Evolutionary conservation across 2,329 filamentous ascomycete genomes (phyloP).

Genomic region (Colletotrichum chrysophilum): DNA sequence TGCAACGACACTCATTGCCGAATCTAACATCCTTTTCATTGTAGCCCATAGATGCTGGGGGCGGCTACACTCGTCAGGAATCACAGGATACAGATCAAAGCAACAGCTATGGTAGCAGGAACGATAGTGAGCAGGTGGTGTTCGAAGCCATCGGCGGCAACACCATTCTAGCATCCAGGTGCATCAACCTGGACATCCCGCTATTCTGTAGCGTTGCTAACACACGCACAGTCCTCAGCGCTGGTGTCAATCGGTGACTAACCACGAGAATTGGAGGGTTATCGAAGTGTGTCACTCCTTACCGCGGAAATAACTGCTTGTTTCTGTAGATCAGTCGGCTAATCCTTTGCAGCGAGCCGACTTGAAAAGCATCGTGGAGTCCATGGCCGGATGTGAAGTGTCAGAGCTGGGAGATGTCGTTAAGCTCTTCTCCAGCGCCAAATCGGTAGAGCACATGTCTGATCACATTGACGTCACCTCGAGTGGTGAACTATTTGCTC

Average conservation of each 20-base stretch:
- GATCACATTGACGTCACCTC: background rate
- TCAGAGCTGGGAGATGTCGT: background rate
- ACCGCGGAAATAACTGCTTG: background rate
- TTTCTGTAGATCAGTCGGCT: background rate
- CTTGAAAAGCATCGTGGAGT: background rate
- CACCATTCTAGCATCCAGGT: slow-evolving; percentile 8
- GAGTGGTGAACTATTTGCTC: background rate
- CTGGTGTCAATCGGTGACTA: background rate
- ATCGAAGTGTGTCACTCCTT: background rate
- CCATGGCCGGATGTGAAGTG: background rate
- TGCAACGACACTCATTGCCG: background rate
- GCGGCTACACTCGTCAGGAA: background rate
- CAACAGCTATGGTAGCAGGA: background rate
- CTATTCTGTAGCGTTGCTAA: background rate
- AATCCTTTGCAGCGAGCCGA: background rate
- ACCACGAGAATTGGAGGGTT: slow-evolving; percentile 1
- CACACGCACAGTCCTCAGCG: background rate
- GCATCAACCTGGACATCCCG: too few species aligned
- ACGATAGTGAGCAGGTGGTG: background rate
- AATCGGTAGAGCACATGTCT: background rate
- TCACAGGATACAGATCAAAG: background rate
- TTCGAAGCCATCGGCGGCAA: slow-evolving; percentile 8
- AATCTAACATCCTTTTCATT: background rate
- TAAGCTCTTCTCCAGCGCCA: background rate
- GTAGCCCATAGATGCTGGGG: background rate